A percentile compares a stretch with the other conserved stretches of the same genome.
These are phyloP conservation scores for Diaporthe vexans DNA, from an alignment of 2,329 filamentous ascomycete genomes.

Conservation along the genomic window DNA sequence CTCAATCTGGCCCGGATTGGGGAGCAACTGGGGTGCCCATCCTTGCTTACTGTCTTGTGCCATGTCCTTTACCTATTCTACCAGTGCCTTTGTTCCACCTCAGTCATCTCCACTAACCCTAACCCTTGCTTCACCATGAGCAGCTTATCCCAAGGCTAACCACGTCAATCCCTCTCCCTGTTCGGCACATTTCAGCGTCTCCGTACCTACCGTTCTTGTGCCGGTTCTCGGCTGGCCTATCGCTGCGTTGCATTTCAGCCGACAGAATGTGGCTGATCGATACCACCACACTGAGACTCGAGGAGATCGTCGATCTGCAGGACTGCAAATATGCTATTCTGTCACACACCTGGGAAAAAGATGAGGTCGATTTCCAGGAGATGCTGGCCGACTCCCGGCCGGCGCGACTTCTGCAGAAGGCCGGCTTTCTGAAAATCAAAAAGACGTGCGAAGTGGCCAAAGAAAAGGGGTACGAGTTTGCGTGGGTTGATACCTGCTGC, in stretches of 20 bases:
- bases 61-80: not conserved
- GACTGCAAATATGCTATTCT: slow-evolving; percentile 34
- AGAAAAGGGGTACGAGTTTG: slow-evolving; percentile 23
- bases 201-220: no score
- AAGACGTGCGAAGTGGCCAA: slow-evolving; percentile 32
- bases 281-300: slow-evolving; percentile 4
- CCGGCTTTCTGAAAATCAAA: slow-evolving; percentile 32
- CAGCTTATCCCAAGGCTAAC: not conserved
- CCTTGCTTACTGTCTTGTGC: slow-evolving; percentile 14
- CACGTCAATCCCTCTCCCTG: not conserved
- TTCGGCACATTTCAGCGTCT: not conserved
- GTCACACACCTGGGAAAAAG: slow-evolving; percentile 32
- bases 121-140: not conserved
- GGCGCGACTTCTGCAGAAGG: not conserved
- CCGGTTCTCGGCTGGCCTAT: not conserved
- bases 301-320: slow-evolving; percentile 30
- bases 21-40: not conserved
- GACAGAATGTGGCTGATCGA: slow-evolving; percentile 30
- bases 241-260: not conserved
- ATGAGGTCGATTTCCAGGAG: slow-evolving; percentile 31
- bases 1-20: not conserved
- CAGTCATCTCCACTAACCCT: not conserved
- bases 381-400: slow-evolving; percentile 25
- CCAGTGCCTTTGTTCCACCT: not conserved
- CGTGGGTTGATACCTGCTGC: slow-evolving; percentile 40